These are phyloP conservation scores for Lunasporangiospora selenospora DNA, from an alignment of 192 early-diverging fungal genomes.

Conservation along the genomic window DNA sequence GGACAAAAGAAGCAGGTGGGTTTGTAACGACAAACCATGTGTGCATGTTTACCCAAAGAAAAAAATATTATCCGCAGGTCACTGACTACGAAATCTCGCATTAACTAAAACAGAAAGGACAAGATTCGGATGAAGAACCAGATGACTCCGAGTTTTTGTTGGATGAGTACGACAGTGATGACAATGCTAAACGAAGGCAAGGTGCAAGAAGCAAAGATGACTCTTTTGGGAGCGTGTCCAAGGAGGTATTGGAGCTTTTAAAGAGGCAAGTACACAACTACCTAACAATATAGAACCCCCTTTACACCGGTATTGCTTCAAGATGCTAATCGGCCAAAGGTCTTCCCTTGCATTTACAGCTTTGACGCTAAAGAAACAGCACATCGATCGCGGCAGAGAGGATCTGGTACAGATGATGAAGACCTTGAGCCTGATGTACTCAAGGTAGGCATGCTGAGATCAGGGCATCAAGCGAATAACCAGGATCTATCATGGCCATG, in stretches of 20 bases:
- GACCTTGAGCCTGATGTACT: conserved; percentile 48
- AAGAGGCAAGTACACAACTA: conserved; percentile 39
- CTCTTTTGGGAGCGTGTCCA: conserved; percentile 56
- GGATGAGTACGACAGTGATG: conserved; percentile 73
- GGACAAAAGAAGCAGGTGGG: neutral
- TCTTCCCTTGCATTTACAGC: conserved; percentile 4
- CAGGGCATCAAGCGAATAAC: neutral
- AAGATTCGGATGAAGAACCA: conserved; percentile 20
- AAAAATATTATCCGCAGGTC: too few species aligned
- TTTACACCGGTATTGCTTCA: too few species aligned
- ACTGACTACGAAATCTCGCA: neutral
- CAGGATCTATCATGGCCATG: neutral
- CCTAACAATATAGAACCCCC: too few species aligned
- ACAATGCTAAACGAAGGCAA: conserved; percentile 16
- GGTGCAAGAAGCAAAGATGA: conserved; percentile 6
- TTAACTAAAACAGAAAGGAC: conserved; percentile 17
- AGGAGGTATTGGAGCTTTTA: conserved; percentile 62
- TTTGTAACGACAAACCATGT: too few species aligned
- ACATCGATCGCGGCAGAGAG: neutral
- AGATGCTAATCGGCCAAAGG: too few species aligned
- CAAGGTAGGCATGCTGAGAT: conserved; percentile 47
- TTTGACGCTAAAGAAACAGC: conserved; percentile 30
- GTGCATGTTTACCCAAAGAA: too few species aligned
- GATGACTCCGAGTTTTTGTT: conserved; percentile 57
- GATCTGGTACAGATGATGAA: conserved; percentile 19